Base-by-base conservation (phyloP, 768 basidiomycete species). In the Trametes coccinea region DNA sequence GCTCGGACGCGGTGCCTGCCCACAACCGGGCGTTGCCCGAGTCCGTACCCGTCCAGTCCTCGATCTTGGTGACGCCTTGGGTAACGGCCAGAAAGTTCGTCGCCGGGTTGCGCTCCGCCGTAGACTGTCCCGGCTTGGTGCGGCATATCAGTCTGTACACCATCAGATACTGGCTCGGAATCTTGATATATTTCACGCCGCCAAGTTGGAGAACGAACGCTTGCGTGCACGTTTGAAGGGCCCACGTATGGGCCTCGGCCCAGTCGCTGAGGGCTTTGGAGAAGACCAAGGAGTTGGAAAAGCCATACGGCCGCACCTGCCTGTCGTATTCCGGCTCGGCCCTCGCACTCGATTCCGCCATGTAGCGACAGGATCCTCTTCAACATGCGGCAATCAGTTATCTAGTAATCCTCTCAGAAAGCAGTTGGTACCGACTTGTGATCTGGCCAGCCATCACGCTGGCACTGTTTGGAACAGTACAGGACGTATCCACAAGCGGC, bases 401-500 rank as follows among this genome's bases (percentile, higher is more conserved):
- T 22, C 22, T 22, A 22, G 22, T 22, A 22, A 22, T 22, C 22
- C 22, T 22, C 22, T 22, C 22, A 22, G 22, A 22, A 22, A 22
- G 22, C 14, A 13, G 44, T 2, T 1, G 1, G 14, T 29, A 37
- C 29, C 7, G 3, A 58, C 56, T 58, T 58, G 22, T 58, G 56
- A 3, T 41, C 47, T 22, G 31, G 45, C 56, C 56, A 58, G 4
- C 29, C 47, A 5, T 46, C 46, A 17, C 37, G 48, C 39, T 58
- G 56, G 16, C 56, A 58, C 9, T 39, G 17, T 17, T 58, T 58
- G 34, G 46, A 33, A 47, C 56, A 58, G 37, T 58, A 58, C 13
- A 47, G 13, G 11, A 45, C 40, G 17, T 53, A 53, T 22, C 41
- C 53, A 27, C 53, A 53, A 6, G 53, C 40, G 5, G 53, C 53